These are phyloP conservation scores for Mucor plumbeus DNA, from an alignment of 371 early-diverging fungal species.

Conservation along the genomic window DNA sequence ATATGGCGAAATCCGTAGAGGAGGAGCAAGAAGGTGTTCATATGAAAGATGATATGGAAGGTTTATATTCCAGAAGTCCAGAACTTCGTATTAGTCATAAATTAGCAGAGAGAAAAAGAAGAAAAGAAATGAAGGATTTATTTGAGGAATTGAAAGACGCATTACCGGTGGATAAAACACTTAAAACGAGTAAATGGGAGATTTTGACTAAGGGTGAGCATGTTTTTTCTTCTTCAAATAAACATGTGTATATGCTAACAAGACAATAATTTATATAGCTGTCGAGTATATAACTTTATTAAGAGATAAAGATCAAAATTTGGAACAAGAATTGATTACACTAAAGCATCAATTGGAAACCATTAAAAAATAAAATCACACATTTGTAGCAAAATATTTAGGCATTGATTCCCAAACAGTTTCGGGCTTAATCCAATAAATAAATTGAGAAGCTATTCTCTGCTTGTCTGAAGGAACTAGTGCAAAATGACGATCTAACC, in stretches of 20 bases:
- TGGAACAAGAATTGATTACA: constrained; percentile 17
- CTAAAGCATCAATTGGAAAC: constrained; percentile 16
- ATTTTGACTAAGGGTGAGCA: constrained; percentile 68
- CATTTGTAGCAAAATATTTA: constrained; percentile 6
- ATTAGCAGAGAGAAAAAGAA: constrained; percentile 77
- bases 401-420: constrained; percentile 27
- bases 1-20: background rate
- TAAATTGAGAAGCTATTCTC: constrained; percentile 4
- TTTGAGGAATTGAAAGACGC: constrained; percentile 74
- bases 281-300: constrained; percentile 21
- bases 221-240: background rate
- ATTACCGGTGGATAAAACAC: constrained; percentile 68
- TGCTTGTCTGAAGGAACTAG: constrained; percentile 8
- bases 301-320: constrained; percentile 13
- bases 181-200: constrained; percentile 83
- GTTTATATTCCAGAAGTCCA: constrained; percentile 62
- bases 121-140: constrained; percentile 82
- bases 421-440: constrained; percentile 18
- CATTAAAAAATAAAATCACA: constrained; percentile 2
- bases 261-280: background rate
- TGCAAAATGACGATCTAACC: constrained; percentile 17
- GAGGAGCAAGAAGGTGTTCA: background rate
- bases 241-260: background rate
- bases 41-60: constrained; percentile 14
- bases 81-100: constrained; percentile 73